Base-by-base conservation (phyloP, 2,329 filamentous ascomycete species). In the Ophiostoma tasmaniense region DNA sequence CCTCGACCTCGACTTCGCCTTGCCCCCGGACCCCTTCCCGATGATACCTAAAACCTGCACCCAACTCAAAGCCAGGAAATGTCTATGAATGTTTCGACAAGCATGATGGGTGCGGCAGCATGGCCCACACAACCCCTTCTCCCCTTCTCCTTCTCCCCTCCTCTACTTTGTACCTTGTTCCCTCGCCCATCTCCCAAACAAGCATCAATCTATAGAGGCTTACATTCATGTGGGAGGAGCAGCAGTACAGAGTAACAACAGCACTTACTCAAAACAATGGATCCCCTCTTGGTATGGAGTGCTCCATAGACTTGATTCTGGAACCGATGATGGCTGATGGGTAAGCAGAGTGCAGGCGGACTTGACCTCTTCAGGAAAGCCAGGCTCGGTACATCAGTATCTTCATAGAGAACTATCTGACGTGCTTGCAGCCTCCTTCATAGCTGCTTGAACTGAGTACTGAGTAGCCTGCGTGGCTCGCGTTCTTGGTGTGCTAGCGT, bases 41-140 rank as follows among this genome's bases (percentile, higher is more conserved):
- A 68, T 71, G 70, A 70, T 66, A 68, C 68, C 35, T 55, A 66
- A 39, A 22, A 65, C 55, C 30, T 22, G 61, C 33, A 61, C 64
- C 28, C 67, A 66, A 59, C 33, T 37, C 35, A 62, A 62, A 66
- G 37, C 35, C 45, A 68, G 64, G 35, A 65, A 42, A 67, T 39
- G 25, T 64, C 35, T 37, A 72, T 74, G 72, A 71, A 75, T 76
- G 77, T 80, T 79, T 80, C 76, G 76, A 76, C 76, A 73, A 76
- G 79, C 76, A 78, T 79, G 74, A 77, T 74, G 62, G 17, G 62
- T 76, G 75, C 77, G 74, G 73, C 73, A 78, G 73, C 73, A 33
- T 65, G 75, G 78, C 62, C 67, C 68, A 69, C 55, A 2, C 70
- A 61, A 17, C 70, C 70, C 69, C 70, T 70, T 70, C 68, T 68